Conservation (phyloP, 2,329 filamentous ascomycete genomes). For the Calonectria pseudoreteaudii region DNA sequence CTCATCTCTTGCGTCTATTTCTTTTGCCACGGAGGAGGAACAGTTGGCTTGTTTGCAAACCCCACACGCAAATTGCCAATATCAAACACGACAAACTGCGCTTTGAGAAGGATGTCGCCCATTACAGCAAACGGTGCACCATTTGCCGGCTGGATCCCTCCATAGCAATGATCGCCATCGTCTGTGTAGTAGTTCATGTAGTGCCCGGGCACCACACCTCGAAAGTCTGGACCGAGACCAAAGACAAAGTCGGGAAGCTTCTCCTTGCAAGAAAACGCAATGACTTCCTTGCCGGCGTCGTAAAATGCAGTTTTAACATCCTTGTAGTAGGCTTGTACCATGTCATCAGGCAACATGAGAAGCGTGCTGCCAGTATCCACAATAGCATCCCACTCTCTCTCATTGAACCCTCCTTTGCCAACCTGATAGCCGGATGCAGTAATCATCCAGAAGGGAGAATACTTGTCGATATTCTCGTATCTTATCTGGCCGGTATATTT, state of each 20-base stretch:
- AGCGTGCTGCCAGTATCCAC: slow-evolving; percentile 73
- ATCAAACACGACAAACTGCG: slow-evolving; percentile 69
- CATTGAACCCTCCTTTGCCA: slow-evolving; percentile 47
- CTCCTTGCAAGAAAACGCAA: slow-evolving; percentile 58
- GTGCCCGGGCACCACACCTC: not conserved
- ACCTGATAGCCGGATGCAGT: slow-evolving; percentile 38
- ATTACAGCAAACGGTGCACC: slow-evolving; percentile 65
- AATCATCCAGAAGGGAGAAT: slow-evolving; percentile 74
- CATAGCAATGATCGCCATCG: slow-evolving; percentile 63
- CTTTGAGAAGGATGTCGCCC: slow-evolving; percentile 71
- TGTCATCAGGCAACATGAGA: slow-evolving; percentile 45
- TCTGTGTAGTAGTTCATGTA: not conserved
- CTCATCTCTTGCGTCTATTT: not conserved
- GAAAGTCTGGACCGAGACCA: slow-evolving; percentile 61
- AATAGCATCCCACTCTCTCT: slow-evolving; percentile 54
- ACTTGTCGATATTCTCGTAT: slow-evolving; percentile 71
- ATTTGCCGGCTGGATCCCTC: slow-evolving; percentile 71
- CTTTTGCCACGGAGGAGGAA: not conserved
- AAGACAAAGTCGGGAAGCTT: slow-evolving; percentile 62
- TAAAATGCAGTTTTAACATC: not conserved
- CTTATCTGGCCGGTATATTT: slow-evolving; percentile 73
- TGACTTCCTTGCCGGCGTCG: not conserved
- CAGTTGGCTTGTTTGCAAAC: slow-evolving; percentile 34
- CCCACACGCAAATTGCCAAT: slow-evolving; percentile 41
- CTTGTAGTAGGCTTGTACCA: not conserved